A percentile compares a stretch with the other conserved stretches of the same genome.
Evolutionary conservation across 2,329 filamentous ascomycete species (phyloP).

Genomic region (Colletotrichum brevisporum): DNA sequence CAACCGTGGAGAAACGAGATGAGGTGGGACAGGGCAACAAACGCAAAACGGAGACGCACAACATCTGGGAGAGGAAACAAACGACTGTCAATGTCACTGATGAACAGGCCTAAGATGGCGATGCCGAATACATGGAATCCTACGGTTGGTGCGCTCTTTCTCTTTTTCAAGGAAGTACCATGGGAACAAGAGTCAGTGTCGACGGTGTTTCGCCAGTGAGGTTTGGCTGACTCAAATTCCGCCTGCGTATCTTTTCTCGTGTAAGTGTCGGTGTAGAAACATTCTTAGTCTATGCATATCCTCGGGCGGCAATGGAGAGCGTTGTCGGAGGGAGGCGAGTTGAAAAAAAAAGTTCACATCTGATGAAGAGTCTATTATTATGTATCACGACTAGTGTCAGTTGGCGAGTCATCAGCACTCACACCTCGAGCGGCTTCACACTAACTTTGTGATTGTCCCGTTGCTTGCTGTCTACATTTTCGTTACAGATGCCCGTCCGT

Average conservation of each 20-base stretch:
- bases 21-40: background rate
- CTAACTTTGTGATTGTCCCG: background rate
- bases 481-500: slow-evolving; percentile 1
- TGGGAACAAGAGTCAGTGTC: slow-evolving; percentile 1
- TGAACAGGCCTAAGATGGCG: no score
- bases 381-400: background rate
- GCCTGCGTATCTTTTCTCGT: slow-evolving; percentile 5
- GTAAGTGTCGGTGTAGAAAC: slow-evolving; percentile 34
- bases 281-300: background rate
- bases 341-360: background rate
- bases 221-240: slow-evolving; percentile 30
- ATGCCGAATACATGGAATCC: no score
- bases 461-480: slow-evolving; percentile 6
- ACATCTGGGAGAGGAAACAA: background rate
- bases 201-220: slow-evolving; percentile 10
- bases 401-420: slow-evolving; percentile 1
- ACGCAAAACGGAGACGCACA: slow-evolving; percentile 14
- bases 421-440: background rate
- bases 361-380: no score
- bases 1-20: slow-evolving; percentile 18
- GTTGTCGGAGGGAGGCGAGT: background rate
- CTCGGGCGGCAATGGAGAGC: background rate
- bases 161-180: background rate
- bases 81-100: no score
- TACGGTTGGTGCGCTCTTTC: background rate